phyloP scores from a whole-genome alignment of 257 asterid genomes.

The Haberlea rhodopensis region DNA sequence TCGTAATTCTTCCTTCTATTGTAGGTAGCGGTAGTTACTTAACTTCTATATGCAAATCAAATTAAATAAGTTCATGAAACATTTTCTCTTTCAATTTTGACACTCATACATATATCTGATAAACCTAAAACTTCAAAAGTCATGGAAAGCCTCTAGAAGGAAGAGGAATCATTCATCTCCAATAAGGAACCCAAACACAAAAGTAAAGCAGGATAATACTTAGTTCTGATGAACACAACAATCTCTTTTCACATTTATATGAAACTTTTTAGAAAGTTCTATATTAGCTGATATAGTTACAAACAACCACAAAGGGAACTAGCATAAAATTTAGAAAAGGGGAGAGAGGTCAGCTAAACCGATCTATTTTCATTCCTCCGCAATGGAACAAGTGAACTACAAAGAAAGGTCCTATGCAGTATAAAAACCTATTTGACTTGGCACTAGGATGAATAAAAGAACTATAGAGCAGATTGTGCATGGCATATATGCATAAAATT shows the following conservation, averaged over 20 bases:
- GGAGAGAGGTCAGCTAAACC: neutral
- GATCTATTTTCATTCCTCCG: neutral
- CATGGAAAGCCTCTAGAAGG: constrained; percentile 7
- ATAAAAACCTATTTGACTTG: constrained; percentile 7
- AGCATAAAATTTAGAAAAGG: neutral
- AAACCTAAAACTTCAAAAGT: neutral
- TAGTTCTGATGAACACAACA: constrained; percentile 10
- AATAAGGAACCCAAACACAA: neutral
- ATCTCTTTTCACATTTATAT: constrained; percentile 1
- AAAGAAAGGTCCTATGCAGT: constrained; percentile 7
- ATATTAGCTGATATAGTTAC: neutral
- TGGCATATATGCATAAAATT: constrained; percentile 17
- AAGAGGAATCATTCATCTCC: constrained; percentile 19
- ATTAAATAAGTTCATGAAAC: neutral
- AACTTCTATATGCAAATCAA: constrained; percentile 20
- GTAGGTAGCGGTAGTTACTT: constrained; percentile 8
- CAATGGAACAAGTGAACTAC: constrained; percentile 4
- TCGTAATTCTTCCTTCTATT: neutral
- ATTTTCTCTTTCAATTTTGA: neutral
- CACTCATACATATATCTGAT: neutral
- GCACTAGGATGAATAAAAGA: constrained; percentile 11
- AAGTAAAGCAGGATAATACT: constrained; percentile 3
- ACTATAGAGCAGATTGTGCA: neutral
- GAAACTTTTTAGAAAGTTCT: constrained; percentile 1
- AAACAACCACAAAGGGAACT: neutral